Conservation (phyloP, 1,284 basidiomycete species). For the Waitea zeae region DNA sequence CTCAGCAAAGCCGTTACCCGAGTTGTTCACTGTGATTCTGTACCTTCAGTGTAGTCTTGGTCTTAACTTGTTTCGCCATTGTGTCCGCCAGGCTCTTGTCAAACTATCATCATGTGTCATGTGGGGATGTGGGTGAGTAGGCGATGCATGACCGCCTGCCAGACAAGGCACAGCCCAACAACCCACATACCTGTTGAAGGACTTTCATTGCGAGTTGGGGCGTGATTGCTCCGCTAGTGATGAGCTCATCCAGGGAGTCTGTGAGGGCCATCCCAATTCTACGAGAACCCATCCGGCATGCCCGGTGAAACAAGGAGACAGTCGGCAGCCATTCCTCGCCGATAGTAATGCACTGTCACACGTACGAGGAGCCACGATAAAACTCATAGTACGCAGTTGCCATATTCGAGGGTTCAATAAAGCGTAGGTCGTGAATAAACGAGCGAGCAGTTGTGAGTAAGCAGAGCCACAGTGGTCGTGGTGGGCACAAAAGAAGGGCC, state of each 20-base stretch:
- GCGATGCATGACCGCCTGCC: too few relatives aligned
- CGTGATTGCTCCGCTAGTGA: constrained; percentile 92
- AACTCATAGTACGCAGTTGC: constrained; percentile 82
- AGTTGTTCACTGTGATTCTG: too few relatives aligned
- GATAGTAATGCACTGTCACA: too few relatives aligned
- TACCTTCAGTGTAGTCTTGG: constrained; percentile 83
- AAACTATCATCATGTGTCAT: constrained; percentile 39
- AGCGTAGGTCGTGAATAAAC: too few relatives aligned
- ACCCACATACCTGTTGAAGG: constrained; percentile 65
- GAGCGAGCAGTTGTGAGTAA: too few relatives aligned
- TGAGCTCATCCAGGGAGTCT: constrained; percentile 97
- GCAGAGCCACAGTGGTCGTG: too few relatives aligned
- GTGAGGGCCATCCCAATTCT: constrained; percentile 96
- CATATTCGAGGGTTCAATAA: too few relatives aligned
- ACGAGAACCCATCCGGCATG: constrained; percentile 5
- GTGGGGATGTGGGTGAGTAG: too few relatives aligned
- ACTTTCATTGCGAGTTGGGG: constrained; percentile 97
- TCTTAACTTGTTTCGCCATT: constrained; percentile 82
- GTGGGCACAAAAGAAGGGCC: too few relatives aligned
- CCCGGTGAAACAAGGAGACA: too few relatives aligned
- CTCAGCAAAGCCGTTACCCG: not conserved
- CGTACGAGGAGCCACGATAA: constrained; percentile 76
- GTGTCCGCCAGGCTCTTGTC: constrained; percentile 88
- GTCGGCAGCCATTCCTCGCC: too few relatives aligned
- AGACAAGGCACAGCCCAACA: too few relatives aligned